Evolutionary conservation across 306 rosid species (phyloP).

Genomic region (Trichosanthes truncata): DNA sequence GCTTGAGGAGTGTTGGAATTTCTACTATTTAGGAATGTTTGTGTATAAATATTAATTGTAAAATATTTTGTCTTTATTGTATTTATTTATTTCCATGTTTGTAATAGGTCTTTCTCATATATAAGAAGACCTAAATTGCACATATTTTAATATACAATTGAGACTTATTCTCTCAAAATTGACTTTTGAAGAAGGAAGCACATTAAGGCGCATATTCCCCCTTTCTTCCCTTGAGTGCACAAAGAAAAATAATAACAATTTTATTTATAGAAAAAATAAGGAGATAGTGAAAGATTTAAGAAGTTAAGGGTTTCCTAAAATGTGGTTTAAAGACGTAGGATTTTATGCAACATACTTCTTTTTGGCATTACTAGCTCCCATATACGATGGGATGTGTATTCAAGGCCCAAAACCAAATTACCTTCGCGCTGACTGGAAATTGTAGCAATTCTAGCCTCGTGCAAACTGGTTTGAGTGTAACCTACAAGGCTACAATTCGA

Average conservation of each 20-base stretch:
- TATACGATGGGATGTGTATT: neutral
- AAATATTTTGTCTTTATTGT: no score
- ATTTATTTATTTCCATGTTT: no score
- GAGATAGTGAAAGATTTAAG: neutral
- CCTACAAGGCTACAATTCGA: neutral
- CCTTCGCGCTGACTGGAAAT: neutral
- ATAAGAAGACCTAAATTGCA: no score
- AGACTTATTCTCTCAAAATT: no score
- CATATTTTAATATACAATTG: no score
- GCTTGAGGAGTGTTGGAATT: no score
- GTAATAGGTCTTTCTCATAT: no score
- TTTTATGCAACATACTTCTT: neutral
- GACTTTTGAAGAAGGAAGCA: neutral
- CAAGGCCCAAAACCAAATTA: neutral
- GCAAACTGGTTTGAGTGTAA: neutral
- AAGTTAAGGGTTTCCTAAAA: neutral
- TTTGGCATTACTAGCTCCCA: neutral
- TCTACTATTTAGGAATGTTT: no score
- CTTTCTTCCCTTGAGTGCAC: neutral
- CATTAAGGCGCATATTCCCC: neutral
- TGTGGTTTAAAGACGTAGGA: neutral
- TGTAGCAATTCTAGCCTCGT: neutral
- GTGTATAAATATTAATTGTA: no score
- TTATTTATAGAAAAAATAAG: neutral
- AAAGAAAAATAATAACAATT: neutral